Evolutionary conservation across 257 asterid genomes (phyloP).

Genomic region (Salvia rosmarinus): DNA sequence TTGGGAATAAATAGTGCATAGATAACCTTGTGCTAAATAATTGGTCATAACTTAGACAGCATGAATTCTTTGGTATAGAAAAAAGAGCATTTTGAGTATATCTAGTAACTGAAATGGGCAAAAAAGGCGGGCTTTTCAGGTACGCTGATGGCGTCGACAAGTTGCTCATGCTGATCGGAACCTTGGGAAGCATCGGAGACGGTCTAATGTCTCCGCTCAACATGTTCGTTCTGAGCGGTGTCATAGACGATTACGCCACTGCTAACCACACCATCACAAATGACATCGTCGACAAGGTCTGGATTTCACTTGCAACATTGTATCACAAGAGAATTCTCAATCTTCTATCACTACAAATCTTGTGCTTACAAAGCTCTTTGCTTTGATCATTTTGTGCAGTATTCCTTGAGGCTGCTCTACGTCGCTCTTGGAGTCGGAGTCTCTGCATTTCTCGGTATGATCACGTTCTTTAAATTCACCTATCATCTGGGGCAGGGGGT

Average conservation of each 20-base stretch:
- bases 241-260: slow-evolving; percentile 55
- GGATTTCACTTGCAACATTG: neutral
- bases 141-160: slow-evolving; percentile 66
- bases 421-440: slow-evolving; percentile 72
- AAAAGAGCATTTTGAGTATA: neutral
- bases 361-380: neutral
- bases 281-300: slow-evolving; percentile 61
- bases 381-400: slow-evolving; percentile 43
- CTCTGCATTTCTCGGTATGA: slow-evolving; percentile 66
- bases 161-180: slow-evolving; percentile 63
- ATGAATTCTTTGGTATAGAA: neutral
- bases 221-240: slow-evolving; percentile 57
- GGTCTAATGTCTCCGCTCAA: slow-evolving; percentile 75
- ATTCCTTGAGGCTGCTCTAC: slow-evolving; percentile 61
- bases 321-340: neutral
- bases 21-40: too few relatives aligned
- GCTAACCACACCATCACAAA: slow-evolving; percentile 41
- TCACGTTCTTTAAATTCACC: too few relatives aligned
- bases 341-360: neutral
- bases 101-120: slow-evolving; percentile 43
- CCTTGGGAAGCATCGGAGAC: slow-evolving; percentile 75
- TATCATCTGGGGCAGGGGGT: too few relatives aligned
- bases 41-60: too few relatives aligned
- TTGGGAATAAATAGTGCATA: too few relatives aligned
- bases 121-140: slow-evolving; percentile 55